phyloP scores from a whole-genome alignment of 2,329 filamentous ascomycete genomes.

The Coniosporium tulheliwenetii region DNA sequence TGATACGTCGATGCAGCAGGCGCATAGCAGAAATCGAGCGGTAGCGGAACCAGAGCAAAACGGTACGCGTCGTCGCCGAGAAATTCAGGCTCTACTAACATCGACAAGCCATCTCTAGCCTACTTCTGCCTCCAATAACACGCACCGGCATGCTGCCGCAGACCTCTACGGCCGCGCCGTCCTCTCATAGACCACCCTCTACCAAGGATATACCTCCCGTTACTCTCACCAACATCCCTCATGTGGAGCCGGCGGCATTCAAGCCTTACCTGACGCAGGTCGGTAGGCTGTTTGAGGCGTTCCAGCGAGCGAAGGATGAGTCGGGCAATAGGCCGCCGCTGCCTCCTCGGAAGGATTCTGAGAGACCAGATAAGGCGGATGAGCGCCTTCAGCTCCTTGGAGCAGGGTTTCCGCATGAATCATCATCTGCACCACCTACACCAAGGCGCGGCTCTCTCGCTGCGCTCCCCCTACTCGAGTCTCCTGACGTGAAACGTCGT shows the following conservation, averaged over 20 bases:
- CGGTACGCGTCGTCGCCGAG: constrained; percentile 32
- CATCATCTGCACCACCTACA: not conserved
- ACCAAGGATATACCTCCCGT: constrained; percentile 86
- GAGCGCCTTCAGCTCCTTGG: constrained; percentile 33
- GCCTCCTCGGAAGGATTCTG: constrained; percentile 28
- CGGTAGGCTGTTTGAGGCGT: constrained; percentile 73
- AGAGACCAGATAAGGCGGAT: constrained; percentile 24
- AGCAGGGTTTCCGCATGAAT: constrained; percentile 13
- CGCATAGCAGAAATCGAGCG: constrained; percentile 34
- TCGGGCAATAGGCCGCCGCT: constrained; percentile 45
- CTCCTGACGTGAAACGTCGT: constrained; percentile 33
- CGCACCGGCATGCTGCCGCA: constrained; percentile 76
- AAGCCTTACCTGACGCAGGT: constrained; percentile 73
- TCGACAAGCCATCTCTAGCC: constrained; percentile 64
- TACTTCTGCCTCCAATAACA: constrained; percentile 82
- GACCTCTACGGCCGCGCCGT: constrained; percentile 51
- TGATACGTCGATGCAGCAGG: constrained; percentile 45
- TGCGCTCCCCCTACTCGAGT: constrained; percentile 28
- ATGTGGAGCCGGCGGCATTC: constrained; percentile 67
- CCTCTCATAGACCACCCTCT: constrained; percentile 67
- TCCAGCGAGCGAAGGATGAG: constrained; percentile 68
- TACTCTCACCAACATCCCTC: constrained; percentile 72
- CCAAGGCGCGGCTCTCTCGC: constrained; percentile 25
- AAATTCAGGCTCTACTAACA: constrained; percentile 2
- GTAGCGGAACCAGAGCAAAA: constrained; percentile 69